Evolutionary conservation across 768 basidiomycete genomes (phyloP).

Genomic region (Lactarius indigo): DNA sequence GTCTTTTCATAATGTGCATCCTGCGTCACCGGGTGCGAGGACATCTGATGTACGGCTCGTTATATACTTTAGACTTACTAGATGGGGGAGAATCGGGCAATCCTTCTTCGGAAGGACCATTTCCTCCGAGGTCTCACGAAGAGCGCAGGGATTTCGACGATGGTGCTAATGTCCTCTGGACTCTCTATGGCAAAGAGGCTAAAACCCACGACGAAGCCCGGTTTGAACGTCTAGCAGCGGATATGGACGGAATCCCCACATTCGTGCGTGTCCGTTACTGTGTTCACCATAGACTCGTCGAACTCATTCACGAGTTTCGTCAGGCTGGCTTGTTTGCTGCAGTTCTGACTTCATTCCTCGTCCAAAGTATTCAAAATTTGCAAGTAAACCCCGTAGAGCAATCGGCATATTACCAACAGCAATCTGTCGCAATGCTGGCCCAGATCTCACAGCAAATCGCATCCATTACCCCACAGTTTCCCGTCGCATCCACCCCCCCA

Average conservation of each 20-base stretch:
- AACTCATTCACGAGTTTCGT: not conserved
- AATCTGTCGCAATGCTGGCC: too few species aligned
- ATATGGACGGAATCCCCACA: not conserved
- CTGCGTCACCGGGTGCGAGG: not conserved
- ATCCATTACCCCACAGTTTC: not conserved
- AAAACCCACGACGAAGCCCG: not conserved
- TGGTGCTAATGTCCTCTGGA: not conserved
- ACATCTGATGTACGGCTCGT: not conserved
- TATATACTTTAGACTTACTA: not conserved
- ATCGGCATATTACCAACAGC: not conserved
- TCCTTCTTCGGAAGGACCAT: not conserved
- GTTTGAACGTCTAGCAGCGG: not conserved
- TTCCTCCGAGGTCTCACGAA: not conserved
- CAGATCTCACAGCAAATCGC: too few species aligned
- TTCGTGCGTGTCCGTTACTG: not conserved
- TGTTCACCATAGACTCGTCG: not conserved
- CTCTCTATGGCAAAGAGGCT: not conserved
- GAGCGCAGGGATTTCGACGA: not conserved
- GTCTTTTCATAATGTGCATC: not conserved
- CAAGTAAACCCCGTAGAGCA: not conserved
- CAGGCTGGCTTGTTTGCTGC: not conserved
- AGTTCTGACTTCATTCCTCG: not conserved
- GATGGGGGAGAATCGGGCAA: not conserved
- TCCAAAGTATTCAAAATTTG: not conserved
- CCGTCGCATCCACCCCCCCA: not conserved